phyloP scores from a whole-genome alignment of 2,329 filamentous ascomycete species.

The Nannizziopsis arthrosporioides region DNA sequence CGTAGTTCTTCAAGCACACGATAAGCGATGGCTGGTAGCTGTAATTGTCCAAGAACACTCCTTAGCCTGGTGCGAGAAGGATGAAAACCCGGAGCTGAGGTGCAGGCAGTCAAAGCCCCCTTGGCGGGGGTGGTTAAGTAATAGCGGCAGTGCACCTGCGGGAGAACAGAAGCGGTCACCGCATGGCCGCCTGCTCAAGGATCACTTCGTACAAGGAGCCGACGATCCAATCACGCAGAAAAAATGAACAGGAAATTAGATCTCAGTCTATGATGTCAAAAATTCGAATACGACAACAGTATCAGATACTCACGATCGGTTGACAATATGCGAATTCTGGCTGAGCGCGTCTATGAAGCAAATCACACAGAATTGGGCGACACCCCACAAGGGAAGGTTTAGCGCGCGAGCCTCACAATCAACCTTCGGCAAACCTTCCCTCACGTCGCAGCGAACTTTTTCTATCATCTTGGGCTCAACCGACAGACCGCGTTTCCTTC shows the following conservation, averaged over 20 bases:
- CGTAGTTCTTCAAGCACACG: not conserved
- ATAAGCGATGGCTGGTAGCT: not conserved
- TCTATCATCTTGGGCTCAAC: not conserved
- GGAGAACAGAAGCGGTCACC: not conserved
- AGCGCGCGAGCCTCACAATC: conserved; percentile 13
- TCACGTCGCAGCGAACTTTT: not conserved
- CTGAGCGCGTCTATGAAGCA: not conserved
- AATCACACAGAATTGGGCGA: not conserved
- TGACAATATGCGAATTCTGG: too few species aligned
- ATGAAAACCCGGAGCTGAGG: too few species aligned
- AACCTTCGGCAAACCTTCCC: conserved; percentile 23
- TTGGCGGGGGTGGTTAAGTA: too few species aligned
- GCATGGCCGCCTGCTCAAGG: not conserved
- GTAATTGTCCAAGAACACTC: not conserved
- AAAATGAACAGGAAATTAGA: not conserved
- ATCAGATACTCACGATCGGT: too few species aligned
- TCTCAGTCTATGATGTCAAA: not conserved
- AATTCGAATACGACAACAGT: not conserved
- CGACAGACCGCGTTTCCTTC: too few species aligned
- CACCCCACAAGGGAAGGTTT: conserved; percentile 17
- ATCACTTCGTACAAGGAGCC: too few species aligned
- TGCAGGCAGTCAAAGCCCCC: too few species aligned
- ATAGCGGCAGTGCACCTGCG: not conserved
- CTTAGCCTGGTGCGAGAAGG: not conserved
- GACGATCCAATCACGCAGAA: not conserved